Percentiles rank a stretch among this genome's conserved stretches.
phyloP scores from a whole-genome alignment of 2,329 filamentous ascomycete genomes.

The Fusarium equiseti region DNA sequence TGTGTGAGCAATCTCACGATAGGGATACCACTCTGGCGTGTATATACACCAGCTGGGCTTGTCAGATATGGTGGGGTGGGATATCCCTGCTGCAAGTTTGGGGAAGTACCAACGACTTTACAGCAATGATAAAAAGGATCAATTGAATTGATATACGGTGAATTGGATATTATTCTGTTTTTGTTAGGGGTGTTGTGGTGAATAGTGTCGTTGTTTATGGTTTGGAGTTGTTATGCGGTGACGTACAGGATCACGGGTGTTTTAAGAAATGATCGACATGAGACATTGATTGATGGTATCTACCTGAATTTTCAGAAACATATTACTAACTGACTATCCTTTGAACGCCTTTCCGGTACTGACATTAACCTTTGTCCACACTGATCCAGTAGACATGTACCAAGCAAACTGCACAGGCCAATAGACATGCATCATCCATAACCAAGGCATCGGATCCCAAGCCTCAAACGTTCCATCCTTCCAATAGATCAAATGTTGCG shows the following conservation, averaged over 20 bases:
- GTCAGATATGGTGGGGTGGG: conserved; percentile 25
- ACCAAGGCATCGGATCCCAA: conserved; percentile 68
- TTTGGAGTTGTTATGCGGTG: not conserved
- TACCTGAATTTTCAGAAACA: not conserved
- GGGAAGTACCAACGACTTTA: not conserved
- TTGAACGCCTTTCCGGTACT: conserved; percentile 64
- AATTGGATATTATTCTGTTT: fast-evolving
- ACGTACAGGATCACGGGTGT: not conserved
- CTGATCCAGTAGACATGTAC: conserved; percentile 57
- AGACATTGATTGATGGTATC: not conserved
- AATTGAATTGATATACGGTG: fast-evolving
- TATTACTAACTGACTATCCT: not conserved
- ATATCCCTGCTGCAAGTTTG: conserved; percentile 14
- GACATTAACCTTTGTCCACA: conserved; percentile 75
- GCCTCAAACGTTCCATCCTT: conserved; percentile 65
- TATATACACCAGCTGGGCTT: conserved; percentile 20
- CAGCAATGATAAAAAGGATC: not conserved
- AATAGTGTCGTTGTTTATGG: not conserved
- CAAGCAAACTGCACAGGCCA: conserved; percentile 65
- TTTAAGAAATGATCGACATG: not conserved
- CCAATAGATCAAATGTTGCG: conserved; percentile 60
- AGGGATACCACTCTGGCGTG: conserved; percentile 34
- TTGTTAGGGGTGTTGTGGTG: fast-evolving
- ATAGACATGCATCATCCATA: conserved; percentile 68
- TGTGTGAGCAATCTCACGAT: conserved; percentile 13